Percentiles rank a stretch among this genome's conserved stretches.
Evolutionary conservation across 2,329 filamentous ascomycete genomes (phyloP).

Genomic region (Aureobasidium lini): DNA sequence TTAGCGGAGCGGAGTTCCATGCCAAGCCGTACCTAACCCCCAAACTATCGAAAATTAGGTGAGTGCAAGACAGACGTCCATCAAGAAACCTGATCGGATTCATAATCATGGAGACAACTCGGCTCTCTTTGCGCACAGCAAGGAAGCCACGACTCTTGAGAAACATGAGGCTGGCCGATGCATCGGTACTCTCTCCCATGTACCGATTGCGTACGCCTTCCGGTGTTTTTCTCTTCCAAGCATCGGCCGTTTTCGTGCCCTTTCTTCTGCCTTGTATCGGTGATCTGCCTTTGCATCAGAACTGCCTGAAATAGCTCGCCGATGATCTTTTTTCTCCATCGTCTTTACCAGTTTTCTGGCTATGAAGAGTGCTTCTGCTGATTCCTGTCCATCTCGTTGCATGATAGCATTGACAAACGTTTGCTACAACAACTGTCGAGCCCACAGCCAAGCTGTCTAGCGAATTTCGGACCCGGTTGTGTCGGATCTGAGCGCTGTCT

Average conservation of each 20-base stretch:
- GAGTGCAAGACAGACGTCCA: not conserved
- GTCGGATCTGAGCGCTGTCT: not conserved
- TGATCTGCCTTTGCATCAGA: not conserved
- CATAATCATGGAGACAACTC: not conserved
- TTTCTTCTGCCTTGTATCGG: not conserved
- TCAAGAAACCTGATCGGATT: not conserved
- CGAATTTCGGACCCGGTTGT: conserved; percentile 1
- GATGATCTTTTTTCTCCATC: not conserved
- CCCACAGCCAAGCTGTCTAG: not conserved
- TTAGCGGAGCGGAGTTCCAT: conserved; percentile 1
- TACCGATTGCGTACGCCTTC: not conserved
- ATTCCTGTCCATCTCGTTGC: not conserved
- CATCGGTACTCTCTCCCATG: not conserved
- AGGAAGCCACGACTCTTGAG: not conserved
- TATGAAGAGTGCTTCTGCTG: not conserved
- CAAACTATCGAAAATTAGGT: conserved; percentile 6
- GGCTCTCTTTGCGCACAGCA: not conserved
- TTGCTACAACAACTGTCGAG: not conserved
- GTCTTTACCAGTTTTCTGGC: not conserved
- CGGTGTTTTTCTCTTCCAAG: not conserved
- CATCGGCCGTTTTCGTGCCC: not conserved
- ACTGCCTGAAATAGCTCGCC: not conserved
- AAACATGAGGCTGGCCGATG: not conserved
- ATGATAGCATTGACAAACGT: not conserved
- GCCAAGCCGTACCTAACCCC: not conserved